A percentile compares a stretch with the other conserved stretches of the same genome.
Evolutionary conservation across 2,329 filamentous ascomycete genomes (phyloP).

Genomic region (Exophiala lecanii-corni): DNA sequence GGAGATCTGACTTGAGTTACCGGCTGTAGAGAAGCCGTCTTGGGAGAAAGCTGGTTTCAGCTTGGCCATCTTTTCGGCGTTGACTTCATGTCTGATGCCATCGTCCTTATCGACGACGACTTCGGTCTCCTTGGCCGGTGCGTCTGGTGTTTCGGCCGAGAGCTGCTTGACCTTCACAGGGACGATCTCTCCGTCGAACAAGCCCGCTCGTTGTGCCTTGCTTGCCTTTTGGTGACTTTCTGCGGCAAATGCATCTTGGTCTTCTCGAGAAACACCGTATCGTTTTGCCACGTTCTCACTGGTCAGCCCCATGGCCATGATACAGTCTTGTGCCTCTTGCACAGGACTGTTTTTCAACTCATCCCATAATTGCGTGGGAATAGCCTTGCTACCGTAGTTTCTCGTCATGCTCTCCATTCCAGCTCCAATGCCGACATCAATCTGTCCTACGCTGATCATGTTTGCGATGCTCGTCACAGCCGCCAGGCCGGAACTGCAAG

Average conservation of each 20-base stretch:
- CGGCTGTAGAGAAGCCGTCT: conserved; percentile 74
- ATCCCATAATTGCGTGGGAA: conserved; percentile 76
- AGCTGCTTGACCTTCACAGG: conserved; percentile 68
- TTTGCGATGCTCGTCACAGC: conserved; percentile 71
- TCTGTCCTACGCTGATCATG: conserved; percentile 68
- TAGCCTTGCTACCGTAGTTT: conserved; percentile 82
- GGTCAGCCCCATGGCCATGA: conserved; percentile 92
- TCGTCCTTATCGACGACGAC: conserved; percentile 75
- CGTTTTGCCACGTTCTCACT: conserved; percentile 80
- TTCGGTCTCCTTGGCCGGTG: conserved; percentile 43
- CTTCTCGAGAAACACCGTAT: conserved; percentile 66
- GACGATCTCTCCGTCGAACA: conserved; percentile 74
- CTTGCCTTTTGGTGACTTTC: conserved; percentile 69
- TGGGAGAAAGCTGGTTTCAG: conserved; percentile 81
- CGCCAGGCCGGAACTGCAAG: conserved; percentile 74
- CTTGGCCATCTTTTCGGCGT: conserved; percentile 64
- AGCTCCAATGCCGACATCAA: conserved; percentile 71
- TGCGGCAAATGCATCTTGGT: conserved; percentile 80
- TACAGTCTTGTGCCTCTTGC: conserved; percentile 73
- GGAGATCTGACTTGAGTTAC: conserved; percentile 78
- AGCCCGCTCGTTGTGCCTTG: conserved; percentile 61
- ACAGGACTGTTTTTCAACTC: conserved; percentile 60
- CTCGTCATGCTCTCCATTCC: conserved; percentile 96
- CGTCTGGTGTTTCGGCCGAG: conserved; percentile 59
- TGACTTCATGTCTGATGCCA: conserved; percentile 68